A percentile compares a stretch with the other conserved stretches of the same genome.
Evolutionary conservation across 2,329 filamentous ascomycete genomes (phyloP).

Genomic region (Trichophyton benhamiae): DNA sequence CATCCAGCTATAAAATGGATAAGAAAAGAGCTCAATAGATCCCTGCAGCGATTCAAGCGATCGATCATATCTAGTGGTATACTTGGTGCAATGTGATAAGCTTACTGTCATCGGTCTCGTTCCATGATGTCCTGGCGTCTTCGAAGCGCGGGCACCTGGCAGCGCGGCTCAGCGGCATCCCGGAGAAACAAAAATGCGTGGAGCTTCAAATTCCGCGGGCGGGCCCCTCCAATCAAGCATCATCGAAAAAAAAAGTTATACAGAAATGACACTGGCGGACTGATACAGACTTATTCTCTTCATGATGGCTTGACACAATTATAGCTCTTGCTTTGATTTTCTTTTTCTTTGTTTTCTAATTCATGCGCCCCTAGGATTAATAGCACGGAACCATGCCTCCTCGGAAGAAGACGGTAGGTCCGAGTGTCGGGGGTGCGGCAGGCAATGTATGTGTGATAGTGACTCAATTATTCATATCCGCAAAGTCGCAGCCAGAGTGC

Average conservation of each 20-base stretch:
- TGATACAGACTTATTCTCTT: background rate
- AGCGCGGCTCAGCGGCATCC: too few species aligned
- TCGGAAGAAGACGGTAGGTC: background rate
- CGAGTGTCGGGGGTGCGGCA: background rate
- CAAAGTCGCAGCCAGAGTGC: background rate
- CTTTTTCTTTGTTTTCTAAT: background rate
- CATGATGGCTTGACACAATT: background rate
- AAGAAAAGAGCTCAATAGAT: too few species aligned
- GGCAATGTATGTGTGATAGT: background rate
- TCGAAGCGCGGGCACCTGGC: too few species aligned
- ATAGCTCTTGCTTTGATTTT: background rate
- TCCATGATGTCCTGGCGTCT: too few species aligned
- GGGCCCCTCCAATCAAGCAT: background rate
- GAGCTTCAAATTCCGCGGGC: background rate
- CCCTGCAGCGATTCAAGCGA: too few species aligned
- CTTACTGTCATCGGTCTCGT: background rate
- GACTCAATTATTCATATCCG: background rate
- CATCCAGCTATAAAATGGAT: too few species aligned
- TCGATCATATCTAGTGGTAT: too few species aligned
- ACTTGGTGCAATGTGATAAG: background rate
- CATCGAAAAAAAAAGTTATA: conserved; percentile 1
- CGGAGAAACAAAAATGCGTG: background rate
- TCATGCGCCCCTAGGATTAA: background rate
- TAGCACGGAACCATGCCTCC: background rate
- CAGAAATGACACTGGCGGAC: background rate